Conservation (phyloP, 2,329 filamentous ascomycete species). For the Fusarium sp. region DNA sequence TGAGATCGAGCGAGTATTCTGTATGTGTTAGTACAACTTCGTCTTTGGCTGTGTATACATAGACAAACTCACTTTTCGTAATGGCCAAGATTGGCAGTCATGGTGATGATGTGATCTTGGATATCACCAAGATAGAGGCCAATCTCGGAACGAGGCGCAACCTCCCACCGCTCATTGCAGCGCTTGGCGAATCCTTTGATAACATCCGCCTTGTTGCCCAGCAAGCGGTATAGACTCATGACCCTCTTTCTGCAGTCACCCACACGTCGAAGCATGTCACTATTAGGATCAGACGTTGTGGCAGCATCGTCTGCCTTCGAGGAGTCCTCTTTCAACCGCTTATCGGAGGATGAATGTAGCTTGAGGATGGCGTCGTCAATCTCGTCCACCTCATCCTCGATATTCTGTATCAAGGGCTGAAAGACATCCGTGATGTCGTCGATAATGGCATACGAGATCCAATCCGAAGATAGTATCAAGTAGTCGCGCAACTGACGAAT, state of each 20-base stretch:
- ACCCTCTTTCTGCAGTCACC: slow-evolving; percentile 97
- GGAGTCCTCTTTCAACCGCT: slow-evolving; percentile 54
- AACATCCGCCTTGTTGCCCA: slow-evolving; percentile 98
- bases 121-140: slow-evolving; percentile 98
- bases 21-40: slow-evolving; percentile 16
- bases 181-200: slow-evolving; percentile 99
- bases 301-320: slow-evolving; percentile 62
- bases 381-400: slow-evolving; percentile 96
- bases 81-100: slow-evolving; percentile 95
- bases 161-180: slow-evolving; percentile 98
- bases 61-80: slow-evolving; percentile 84
- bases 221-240: slow-evolving; percentile 91
- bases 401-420: slow-evolving; percentile 88
- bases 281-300: slow-evolving; percentile 61
- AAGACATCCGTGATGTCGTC: slow-evolving; percentile 99
- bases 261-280: slow-evolving; percentile 91
- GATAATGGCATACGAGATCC: slow-evolving; percentile 98
- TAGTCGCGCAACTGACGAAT: slow-evolving; percentile 96
- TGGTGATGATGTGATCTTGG: slow-evolving; percentile 98
- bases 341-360: slow-evolving; percentile 74
- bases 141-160: slow-evolving; percentile 94
- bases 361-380: slow-evolving; percentile 93
- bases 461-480: slow-evolving; percentile 91
- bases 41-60: background rate
- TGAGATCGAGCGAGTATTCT: slow-evolving; percentile 92